Percentiles rank a stretch among this genome's conserved stretches.
These are phyloP conservation scores for Saccharomycopsis malanga DNA, from an alignment of 805 yeast species.

Conservation along the genomic window DNA sequence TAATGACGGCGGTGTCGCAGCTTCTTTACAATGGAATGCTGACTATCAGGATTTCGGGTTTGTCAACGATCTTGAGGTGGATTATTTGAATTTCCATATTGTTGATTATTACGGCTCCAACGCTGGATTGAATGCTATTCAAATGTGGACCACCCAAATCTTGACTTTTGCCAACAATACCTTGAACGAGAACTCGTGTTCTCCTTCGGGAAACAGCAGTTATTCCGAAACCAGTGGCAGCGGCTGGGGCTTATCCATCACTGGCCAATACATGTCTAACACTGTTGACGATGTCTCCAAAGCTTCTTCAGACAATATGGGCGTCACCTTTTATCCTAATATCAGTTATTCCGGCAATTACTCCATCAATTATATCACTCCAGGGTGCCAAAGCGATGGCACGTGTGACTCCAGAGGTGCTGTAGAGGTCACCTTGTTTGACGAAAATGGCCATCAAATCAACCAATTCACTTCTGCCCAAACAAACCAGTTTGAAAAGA, in stretches of 20 bases:
- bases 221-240: constrained; percentile 27
- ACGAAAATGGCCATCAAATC: constrained; percentile 33
- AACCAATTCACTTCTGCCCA: constrained; percentile 51
- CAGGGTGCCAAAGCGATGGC: constrained; percentile 69
- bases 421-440: constrained; percentile 64
- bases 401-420: constrained; percentile 68
- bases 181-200: constrained; percentile 62
- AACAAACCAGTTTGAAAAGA: constrained; percentile 72
- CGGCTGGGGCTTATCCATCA: constrained; percentile 28
- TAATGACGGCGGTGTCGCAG: constrained; percentile 29
- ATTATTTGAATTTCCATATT: constrained; percentile 55
- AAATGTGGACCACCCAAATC: constrained; percentile 51
- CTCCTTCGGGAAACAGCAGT: constrained; percentile 18
- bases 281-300: constrained; percentile 28
- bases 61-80: constrained; percentile 56
- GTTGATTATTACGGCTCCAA: constrained; percentile 60
- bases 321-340: constrained; percentile 57
- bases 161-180: constrained; percentile 68
- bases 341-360: constrained; percentile 70
- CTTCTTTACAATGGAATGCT: constrained; percentile 32
- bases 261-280: constrained; percentile 32
- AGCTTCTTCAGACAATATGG: constrained; percentile 28
- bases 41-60: constrained; percentile 79
- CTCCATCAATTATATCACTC: constrained; percentile 68
- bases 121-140: constrained; percentile 67